These are phyloP conservation scores for Penicillium sp. DNA, from an alignment of 2,329 filamentous ascomycete species.

Conservation along the genomic window DNA sequence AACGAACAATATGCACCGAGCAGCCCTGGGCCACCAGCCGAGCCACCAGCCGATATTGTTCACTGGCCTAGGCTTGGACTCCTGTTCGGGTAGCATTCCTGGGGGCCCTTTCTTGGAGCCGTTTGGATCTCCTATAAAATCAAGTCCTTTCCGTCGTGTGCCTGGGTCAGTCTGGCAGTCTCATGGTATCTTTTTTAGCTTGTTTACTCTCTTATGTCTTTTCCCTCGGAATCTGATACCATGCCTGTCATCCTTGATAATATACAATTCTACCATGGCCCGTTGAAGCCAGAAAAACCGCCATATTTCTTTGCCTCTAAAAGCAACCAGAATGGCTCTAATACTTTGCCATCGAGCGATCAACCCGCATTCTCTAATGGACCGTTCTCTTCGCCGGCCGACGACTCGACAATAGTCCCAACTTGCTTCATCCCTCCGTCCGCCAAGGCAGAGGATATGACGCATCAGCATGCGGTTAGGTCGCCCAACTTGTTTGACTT, in stretches of 20 bases:
- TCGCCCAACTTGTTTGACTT: constrained; percentile 7
- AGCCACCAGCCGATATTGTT: neutral
- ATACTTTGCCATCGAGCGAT: neutral
- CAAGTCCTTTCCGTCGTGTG: neutral
- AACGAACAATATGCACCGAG: neutral
- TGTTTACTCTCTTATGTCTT: neutral
- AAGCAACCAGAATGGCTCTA: neutral
- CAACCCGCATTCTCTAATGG: neutral
- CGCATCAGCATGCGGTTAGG: neutral
- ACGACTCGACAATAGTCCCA: neutral
- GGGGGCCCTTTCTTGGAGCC: neutral
- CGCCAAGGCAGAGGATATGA: neutral
- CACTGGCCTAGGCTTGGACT: neutral
- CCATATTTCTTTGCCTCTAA: constrained; percentile 7
- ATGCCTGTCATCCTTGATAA: constrained; percentile 5
- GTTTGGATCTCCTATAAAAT: neutral
- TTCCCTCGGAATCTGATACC: neutral
- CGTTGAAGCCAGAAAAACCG: constrained; percentile 6
- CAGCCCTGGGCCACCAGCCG: neutral
- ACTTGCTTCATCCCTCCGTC: neutral
- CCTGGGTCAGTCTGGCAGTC: neutral
- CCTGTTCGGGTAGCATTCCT: neutral
- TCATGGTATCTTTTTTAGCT: neutral
- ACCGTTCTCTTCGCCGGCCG: neutral
- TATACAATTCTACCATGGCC: constrained; percentile 10